Conservation (phyloP, 106 monocot species). For the Dioscorea dumetorum region DNA sequence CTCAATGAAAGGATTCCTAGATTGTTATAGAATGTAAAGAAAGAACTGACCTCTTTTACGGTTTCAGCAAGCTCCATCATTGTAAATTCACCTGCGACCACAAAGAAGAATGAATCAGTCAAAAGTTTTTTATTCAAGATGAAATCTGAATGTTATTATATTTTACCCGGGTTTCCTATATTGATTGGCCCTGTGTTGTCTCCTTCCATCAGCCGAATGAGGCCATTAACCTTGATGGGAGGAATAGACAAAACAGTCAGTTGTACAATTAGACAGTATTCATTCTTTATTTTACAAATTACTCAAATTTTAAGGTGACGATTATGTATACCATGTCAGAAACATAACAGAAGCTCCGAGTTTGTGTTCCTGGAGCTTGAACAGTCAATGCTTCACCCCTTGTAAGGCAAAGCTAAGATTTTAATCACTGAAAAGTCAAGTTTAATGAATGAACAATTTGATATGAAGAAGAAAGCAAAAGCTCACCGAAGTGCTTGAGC, state of each 20-base stretch:
- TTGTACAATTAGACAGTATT: no score
- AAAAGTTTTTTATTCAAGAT: no score
- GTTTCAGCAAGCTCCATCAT: conserved; percentile 93
- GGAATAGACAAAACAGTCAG: not conserved
- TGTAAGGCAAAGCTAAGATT: not conserved
- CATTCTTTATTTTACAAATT: no score
- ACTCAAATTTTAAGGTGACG: no score
- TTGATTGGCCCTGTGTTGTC: conserved; percentile 91
- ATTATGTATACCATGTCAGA: conserved; percentile 67
- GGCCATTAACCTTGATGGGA: conserved; percentile 42
- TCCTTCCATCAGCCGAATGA: conserved; percentile 90
- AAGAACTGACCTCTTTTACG: conserved; percentile 82
- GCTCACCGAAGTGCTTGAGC: conserved; percentile 89
- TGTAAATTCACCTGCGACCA: conserved; percentile 79
- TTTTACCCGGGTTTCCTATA: conserved; percentile 81
- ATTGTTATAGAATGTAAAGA: no score
- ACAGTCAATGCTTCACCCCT: conserved; percentile 90
- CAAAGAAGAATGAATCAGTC: not conserved
- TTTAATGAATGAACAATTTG: not conserved
- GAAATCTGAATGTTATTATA: no score
- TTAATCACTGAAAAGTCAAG: not conserved
- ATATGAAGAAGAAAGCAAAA: not conserved
- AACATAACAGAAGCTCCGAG: conserved; percentile 97
- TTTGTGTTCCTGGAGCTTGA: conserved; percentile 93
- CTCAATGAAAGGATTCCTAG: no score